A percentile compares a stretch with the other conserved stretches of the same genome.
phyloP scores from a whole-genome alignment of 1,284 basidiomycete genomes.

The Boletus semigastroideus region DNA sequence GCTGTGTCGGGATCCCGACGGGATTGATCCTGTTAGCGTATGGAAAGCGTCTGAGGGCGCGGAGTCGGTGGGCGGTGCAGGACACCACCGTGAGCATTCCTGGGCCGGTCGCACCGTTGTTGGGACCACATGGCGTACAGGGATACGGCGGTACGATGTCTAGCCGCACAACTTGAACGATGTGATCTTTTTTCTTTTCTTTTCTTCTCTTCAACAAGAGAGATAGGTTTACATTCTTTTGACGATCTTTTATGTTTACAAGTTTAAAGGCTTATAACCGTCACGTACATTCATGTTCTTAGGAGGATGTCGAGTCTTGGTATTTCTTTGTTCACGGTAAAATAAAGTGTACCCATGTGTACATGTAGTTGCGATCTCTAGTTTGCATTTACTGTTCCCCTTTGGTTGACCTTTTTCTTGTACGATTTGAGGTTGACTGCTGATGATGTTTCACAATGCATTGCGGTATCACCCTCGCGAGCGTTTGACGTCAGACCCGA shows the following conservation, averaged over 20 bases:
- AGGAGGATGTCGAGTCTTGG: background rate
- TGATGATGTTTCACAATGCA: too few species aligned
- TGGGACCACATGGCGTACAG: constrained; percentile 7
- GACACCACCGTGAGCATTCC: constrained; percentile 5
- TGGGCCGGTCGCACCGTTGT: background rate
- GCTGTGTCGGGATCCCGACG: constrained; percentile 24
- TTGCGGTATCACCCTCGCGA: too few species aligned
- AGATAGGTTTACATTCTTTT: background rate
- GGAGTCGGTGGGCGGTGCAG: constrained; percentile 28
- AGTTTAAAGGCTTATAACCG: background rate
- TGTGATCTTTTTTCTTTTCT: background rate
- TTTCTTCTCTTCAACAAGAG: background rate
- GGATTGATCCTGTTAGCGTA: constrained; percentile 22
- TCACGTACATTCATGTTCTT: background rate
- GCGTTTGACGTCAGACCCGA: too few species aligned
- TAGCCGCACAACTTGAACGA: constrained; percentile 2
- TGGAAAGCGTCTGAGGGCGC: constrained; percentile 21
- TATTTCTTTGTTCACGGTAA: too few species aligned
- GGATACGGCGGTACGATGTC: constrained; percentile 19
- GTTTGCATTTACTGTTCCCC: too few species aligned
- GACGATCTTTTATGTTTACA: background rate
- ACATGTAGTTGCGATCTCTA: too few species aligned
- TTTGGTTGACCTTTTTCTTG: too few species aligned
- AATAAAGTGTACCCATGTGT: too few species aligned
- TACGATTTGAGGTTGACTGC: too few species aligned